Percentiles rank a stretch among this genome's conserved stretches.
These are phyloP conservation scores for Elsinoe ampelina DNA, from an alignment of 2,329 filamentous ascomycete species.

Conservation along the genomic window DNA sequence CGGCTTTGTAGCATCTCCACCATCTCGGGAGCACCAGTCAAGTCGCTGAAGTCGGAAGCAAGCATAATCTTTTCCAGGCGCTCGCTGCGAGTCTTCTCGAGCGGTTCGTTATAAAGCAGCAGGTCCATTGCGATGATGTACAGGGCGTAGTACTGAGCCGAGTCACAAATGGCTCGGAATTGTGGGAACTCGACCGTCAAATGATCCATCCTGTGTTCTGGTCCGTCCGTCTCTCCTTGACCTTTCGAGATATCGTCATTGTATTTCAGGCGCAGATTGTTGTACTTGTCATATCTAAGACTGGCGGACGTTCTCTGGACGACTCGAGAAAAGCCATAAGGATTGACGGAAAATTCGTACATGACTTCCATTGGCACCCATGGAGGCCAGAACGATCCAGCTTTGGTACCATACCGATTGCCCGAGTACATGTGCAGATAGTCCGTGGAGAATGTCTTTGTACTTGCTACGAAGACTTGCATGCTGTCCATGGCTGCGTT, in stretches of 20 bases:
- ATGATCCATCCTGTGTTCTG: conserved; percentile 74
- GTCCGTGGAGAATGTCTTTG: conserved; percentile 77
- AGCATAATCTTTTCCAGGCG: conserved; percentile 97
- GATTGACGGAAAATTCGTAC: conserved; percentile 89
- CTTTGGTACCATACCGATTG: conserved; percentile 79
- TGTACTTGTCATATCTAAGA: conserved; percentile 95
- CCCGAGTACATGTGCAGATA: conserved; percentile 89
- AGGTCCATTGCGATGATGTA: conserved; percentile 97
- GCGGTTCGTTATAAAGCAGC: conserved; percentile 87
- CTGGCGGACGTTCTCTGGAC: conserved; percentile 94
- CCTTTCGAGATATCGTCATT: conserved; percentile 76
- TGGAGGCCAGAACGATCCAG: conserved; percentile 84
- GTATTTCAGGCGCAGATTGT: conserved; percentile 90
- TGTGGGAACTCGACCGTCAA: conserved; percentile 96
- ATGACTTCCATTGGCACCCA: conserved; percentile 99
- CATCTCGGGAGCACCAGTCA: conserved; percentile 87
- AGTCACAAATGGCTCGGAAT: conserved; percentile 90
- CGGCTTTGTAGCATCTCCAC: conserved; percentile 84
- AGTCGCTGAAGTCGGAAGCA: conserved; percentile 94
- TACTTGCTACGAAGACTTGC: conserved; percentile 94
- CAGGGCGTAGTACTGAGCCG: conserved; percentile 91
- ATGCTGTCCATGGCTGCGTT: conserved; percentile 93
- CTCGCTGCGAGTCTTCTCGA: conserved; percentile 95
- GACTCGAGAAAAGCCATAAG: conserved; percentile 95
- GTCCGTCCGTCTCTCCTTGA: conserved; percentile 33